phyloP scores from a whole-genome alignment of 2,329 filamentous ascomycete species.

The Fusarium nematophilum region DNA sequence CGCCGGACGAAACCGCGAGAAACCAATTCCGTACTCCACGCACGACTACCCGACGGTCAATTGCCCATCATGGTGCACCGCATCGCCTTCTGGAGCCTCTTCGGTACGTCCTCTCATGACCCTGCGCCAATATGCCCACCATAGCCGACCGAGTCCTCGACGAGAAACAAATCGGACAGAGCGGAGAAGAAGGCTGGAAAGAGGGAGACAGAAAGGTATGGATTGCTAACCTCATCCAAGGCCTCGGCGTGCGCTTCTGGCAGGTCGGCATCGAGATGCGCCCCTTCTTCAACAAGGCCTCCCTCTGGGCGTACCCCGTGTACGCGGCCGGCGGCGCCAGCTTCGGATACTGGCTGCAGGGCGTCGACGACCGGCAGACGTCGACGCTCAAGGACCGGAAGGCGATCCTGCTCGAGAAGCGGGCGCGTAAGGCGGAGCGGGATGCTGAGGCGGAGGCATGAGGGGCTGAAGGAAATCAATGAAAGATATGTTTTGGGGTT shows the following conservation, averaged over 20 bases:
- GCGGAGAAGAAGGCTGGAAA: neutral
- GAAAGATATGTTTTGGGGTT: too few species aligned
- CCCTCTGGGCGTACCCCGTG: slow-evolving; percentile 91
- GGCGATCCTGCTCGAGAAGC: slow-evolving; percentile 86
- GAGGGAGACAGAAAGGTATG: neutral
- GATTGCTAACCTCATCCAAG: slow-evolving; percentile 59
- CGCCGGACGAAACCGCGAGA: slow-evolving; percentile 29
- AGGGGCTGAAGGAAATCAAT: slow-evolving; percentile 10
- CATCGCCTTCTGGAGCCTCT: slow-evolving; percentile 87
- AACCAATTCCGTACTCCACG: slow-evolving; percentile 23
- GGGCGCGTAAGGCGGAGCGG: slow-evolving; percentile 71
- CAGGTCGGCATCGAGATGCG: slow-evolving; percentile 99
- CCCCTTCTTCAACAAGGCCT: slow-evolving; percentile 86
- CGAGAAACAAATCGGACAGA: too few species aligned
- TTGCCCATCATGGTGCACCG: slow-evolving; percentile 67
- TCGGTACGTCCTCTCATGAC: slow-evolving; percentile 73
- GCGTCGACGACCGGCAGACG: slow-evolving; percentile 86
- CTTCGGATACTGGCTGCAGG: slow-evolving; percentile 97
- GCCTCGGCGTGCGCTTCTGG: slow-evolving; percentile 91
- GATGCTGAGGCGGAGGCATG: slow-evolving; percentile 46
- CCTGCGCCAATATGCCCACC: slow-evolving; percentile 29
- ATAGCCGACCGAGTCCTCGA: too few species aligned
- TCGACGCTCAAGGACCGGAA: slow-evolving; percentile 82
- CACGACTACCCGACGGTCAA: slow-evolving; percentile 37
- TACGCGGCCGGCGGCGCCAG: slow-evolving; percentile 87